A percentile compares a stretch with the other conserved stretches of the same genome.
phyloP scores from a whole-genome alignment of 176 grass and related monocot species.

The Oryza meyeriana region DNA sequence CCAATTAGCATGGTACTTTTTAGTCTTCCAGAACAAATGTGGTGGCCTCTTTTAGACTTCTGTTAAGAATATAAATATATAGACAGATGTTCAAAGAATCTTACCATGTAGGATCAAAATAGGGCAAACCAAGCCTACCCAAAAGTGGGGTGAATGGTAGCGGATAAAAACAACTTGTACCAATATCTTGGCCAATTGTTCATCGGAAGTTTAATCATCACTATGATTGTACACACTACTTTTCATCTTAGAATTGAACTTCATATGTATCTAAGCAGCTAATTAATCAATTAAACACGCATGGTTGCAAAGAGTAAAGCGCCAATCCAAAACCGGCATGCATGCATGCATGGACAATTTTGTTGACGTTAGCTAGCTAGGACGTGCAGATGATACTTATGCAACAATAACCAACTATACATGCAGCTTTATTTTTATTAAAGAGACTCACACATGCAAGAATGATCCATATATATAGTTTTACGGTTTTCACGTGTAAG shows the following conservation, averaged over 20 bases:
- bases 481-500: background rate
- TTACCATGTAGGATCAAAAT: too few relatives aligned
- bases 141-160: too few relatives aligned
- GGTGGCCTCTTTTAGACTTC: background rate
- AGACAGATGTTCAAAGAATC: background rate
- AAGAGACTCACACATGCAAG: background rate
- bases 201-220: too few relatives aligned
- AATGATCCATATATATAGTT: background rate
- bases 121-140: too few relatives aligned
- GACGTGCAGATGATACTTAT: background rate
- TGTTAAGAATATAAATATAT: background rate
- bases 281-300: background rate
- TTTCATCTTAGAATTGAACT: too few relatives aligned
- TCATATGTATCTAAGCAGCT: background rate
- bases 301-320: background rate
- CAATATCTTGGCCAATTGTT: too few relatives aligned
- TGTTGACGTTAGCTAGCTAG: background rate
- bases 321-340: too few relatives aligned
- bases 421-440: too few relatives aligned
- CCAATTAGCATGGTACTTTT: background rate
- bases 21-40: background rate
- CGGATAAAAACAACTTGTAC: too few relatives aligned
- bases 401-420: background rate
- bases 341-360: background rate
- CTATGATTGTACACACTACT: too few relatives aligned